Base-by-base conservation (phyloP, 169 alveolate genomes). In the Plasmodium gallinaceum region DNA sequence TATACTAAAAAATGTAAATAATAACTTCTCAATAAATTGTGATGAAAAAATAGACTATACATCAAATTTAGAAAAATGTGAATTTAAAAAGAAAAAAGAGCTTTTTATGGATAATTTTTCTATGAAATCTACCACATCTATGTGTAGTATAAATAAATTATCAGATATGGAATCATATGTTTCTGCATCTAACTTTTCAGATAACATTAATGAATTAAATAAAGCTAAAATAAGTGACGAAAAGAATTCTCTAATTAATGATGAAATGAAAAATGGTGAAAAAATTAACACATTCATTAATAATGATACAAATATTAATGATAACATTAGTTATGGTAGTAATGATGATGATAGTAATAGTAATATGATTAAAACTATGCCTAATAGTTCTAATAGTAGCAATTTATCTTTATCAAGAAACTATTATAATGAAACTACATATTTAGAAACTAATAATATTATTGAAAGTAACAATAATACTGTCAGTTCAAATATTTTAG, bases 1-100 rank as follows among this genome's bases (percentile, higher is more conserved):
- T 10, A 48, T 70, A 37, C 37, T 86, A 9, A 86, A 86, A 20
- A 52, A 54, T n/a, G 24, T n/a, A 16, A 32, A 32, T 5, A 45
- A 66, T 52, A 20, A 5, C 8, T 20, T 45, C 16, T 14, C 18
- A 54, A 7, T 51, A 71, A 71, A 26, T 32, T 4, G 39, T 32
- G 39, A 32, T 32, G 39, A 32, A 32, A 32, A 32, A 32, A 32
- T 32, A 32, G 39, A 32, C 39, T 4, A 4, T 32, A 32, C 39
- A 2, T 2, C 39, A 32, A 4, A 32, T 32, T 32, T 32, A 4
- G 39, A 32, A 32, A 32, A 32, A 2, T 32, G 39, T 32, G 39
- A 32, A 32, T 9, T 54, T 12, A 54, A 73, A 52, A 52, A 43
- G 20, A 54, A 62, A 20, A 62, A 45, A n/a, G n/a, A 22, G 6